Evolutionary conservation across 2,329 filamentous ascomycete genomes (phyloP).

Genomic region (Aureobasidium zeae): DNA sequence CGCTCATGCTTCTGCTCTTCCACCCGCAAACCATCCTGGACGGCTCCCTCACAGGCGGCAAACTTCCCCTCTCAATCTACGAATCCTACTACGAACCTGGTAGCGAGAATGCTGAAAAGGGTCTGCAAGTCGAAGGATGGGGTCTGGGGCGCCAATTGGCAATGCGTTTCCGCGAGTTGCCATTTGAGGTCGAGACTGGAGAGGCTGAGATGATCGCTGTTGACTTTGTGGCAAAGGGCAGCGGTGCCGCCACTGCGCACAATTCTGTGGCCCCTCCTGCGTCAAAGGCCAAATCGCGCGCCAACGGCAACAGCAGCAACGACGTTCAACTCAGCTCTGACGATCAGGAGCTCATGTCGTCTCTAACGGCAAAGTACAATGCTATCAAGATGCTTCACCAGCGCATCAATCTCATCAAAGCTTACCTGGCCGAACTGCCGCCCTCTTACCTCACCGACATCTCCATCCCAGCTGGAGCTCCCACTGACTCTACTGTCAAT

Average conservation of each 20-base stretch:
- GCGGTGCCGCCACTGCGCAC: slow-evolving; percentile 64
- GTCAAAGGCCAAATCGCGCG: slow-evolving; percentile 28
- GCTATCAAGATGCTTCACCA: slow-evolving; percentile 84
- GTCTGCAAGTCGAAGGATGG: slow-evolving; percentile 64
- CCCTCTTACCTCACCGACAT: slow-evolving; percentile 51
- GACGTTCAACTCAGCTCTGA: slow-evolving; percentile 44
- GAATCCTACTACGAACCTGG: slow-evolving; percentile 70
- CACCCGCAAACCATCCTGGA: slow-evolving; percentile 54
- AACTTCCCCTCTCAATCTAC: slow-evolving; percentile 83
- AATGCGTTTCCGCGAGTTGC: slow-evolving; percentile 71
- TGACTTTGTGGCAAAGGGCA: slow-evolving; percentile 80
- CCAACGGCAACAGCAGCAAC: slow-evolving; percentile 10
- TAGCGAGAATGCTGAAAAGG: slow-evolving; percentile 50
- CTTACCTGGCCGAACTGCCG: slow-evolving; percentile 67
- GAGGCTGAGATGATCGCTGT: slow-evolving; percentile 98
- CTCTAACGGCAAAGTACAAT: slow-evolving; percentile 78
- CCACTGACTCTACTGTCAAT: slow-evolving; percentile 35
- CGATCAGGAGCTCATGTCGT: slow-evolving; percentile 57
- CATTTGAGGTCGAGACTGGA: slow-evolving; percentile 83
- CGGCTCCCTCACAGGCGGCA: slow-evolving; percentile 55
- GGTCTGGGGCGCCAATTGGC: slow-evolving; percentile 38
- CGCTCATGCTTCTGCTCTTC: slow-evolving; percentile 78
- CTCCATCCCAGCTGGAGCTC: slow-evolving; percentile 27
- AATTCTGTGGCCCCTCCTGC: slow-evolving; percentile 1
- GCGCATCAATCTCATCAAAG: slow-evolving; percentile 45